A percentile compares a stretch with the other conserved stretches of the same genome.
These are phyloP conservation scores for Trypanosoma boissoni DNA, from an alignment of 208 protist species.

Conservation along the genomic window DNA sequence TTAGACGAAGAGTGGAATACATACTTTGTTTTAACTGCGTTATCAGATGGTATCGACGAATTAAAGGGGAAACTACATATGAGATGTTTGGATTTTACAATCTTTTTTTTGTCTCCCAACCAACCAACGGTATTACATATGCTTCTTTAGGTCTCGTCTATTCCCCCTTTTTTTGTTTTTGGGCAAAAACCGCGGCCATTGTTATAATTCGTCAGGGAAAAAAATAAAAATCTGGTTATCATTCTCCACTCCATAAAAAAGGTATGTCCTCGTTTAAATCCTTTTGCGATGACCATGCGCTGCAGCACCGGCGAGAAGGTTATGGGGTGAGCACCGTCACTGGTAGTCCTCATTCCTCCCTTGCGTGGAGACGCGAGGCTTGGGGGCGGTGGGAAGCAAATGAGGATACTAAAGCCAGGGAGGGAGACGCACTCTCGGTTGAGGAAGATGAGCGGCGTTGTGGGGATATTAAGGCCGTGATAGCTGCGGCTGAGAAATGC, in stretches of 20 bases:
- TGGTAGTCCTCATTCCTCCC: constrained; percentile 28
- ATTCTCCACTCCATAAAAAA: too few relatives aligned
- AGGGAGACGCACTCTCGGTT: background rate
- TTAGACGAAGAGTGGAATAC: background rate
- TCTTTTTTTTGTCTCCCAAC: constrained; percentile 1
- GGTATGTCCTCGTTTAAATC: constrained; percentile 33
- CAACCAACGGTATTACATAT: constrained; percentile 8
- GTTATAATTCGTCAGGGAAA: too few relatives aligned
- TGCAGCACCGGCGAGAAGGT: constrained; percentile 30
- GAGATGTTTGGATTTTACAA: constrained; percentile 2
- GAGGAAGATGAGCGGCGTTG: background rate
- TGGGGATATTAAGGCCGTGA: constrained; percentile 4
- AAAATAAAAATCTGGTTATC: background rate
- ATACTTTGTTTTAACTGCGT: constrained; percentile 1
- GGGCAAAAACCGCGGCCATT: too few relatives aligned
- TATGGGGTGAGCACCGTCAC: constrained; percentile 24
- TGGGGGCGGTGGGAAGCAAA: constrained; percentile 10
- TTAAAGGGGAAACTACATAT: background rate
- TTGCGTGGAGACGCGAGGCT: constrained; percentile 42
- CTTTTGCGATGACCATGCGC: constrained; percentile 36
- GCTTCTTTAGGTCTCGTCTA: constrained; percentile 11
- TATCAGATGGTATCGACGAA: constrained; percentile 2
- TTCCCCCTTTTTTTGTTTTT: constrained; percentile 28
- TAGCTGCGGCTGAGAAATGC: background rate
- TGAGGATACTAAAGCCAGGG: background rate